These are phyloP conservation scores for Termitomyces eurrhizus DNA, from an alignment of 768 basidiomycete genomes.

Conservation along the genomic window DNA sequence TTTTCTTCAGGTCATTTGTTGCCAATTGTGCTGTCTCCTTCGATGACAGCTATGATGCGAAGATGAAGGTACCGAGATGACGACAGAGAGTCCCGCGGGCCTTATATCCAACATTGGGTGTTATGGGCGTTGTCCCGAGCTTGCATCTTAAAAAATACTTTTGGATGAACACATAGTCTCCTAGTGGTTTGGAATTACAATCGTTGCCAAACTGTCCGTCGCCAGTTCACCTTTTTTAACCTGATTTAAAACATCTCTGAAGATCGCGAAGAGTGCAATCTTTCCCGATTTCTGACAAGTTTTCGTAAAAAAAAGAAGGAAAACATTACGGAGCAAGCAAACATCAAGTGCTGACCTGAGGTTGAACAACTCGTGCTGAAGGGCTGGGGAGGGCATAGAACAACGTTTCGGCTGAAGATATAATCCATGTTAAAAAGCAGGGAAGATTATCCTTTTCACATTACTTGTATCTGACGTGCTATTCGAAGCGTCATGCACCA, in stretches of 20 bases:
- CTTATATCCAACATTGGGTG: neutral
- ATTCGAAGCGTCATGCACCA: slow-evolving; percentile 31
- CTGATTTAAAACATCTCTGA: slow-evolving; percentile 6
- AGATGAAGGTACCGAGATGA: no score
- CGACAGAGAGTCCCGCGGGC: neutral
- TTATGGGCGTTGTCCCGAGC: no score
- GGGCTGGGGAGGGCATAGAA: slow-evolving; percentile 78
- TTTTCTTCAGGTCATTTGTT: no score
- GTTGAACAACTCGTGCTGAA: slow-evolving; percentile 68
- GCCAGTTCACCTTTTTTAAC: slow-evolving; percentile 8
- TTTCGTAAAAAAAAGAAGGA: neutral
- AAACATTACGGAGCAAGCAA: neutral
- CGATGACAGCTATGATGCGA: no score
- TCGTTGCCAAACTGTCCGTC: slow-evolving; percentile 7
- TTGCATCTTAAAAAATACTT: no score
- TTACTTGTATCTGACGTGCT: slow-evolving; percentile 3
- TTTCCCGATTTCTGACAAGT: slow-evolving; percentile 12
- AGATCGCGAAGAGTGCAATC: slow-evolving; percentile 5
- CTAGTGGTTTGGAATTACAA: neutral
- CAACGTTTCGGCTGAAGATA: slow-evolving; percentile 46
- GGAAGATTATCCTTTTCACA: neutral
- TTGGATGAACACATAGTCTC: neutral
- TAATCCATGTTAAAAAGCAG: neutral
- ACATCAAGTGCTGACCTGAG: slow-evolving; percentile 46
- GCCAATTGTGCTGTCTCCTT: no score